Base-by-base conservation (phyloP, 768 basidiomycete species). In the Phlegmacium glaucopus region DNA sequence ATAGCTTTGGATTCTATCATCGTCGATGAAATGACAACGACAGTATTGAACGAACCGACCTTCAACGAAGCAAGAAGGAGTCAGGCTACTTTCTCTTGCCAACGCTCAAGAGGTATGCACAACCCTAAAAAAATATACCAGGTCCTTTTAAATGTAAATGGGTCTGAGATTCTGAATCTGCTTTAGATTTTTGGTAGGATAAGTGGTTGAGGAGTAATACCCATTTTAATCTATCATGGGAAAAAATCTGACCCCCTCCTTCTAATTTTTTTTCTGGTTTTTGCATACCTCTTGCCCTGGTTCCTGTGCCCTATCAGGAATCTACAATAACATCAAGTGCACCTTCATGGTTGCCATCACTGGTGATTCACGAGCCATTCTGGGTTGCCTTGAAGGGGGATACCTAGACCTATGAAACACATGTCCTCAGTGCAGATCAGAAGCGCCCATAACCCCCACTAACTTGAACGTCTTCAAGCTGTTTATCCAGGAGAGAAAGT, bases 321-420 rank as follows among this genome's bases (percentile, higher is more conserved):
- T 78, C 47, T 79, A 72, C 57, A 73, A 80, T 41, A 60, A 60
- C 8, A 59, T 64, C 32, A 60, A 66, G 13, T 61, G 69, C 4
- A 53, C 63, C 6, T 60, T 79, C 1, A 71, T 69, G 47, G 60
- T 77, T 12, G 72, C 75, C 1, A 54, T 72, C 18, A 72, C 72
- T 0, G 77, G 78, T 0, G 74, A 77, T 51, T 74, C 70, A 4
- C 73, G 76, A 34, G 78, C 78, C 2, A 63, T 80, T 4, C 63
- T 78, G 65, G 1, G 51, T 62, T 1, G 42, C 42, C 2, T 50
- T 45, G 6, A 52, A 50, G 11, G 51, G 56, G 46, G 49, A 57
- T 17, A 49, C 46, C n/a, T 59, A 51, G 11, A 49, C 42, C 16
- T 79, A 71, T 55, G 66, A 71, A 35, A 67, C 70, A 2, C 71